A percentile compares a stretch with the other conserved stretches of the same genome.
These are phyloP conservation scores for Podospora sp. DNA, from an alignment of 495 filamentous ascomycete genomes.

Conservation along the genomic window DNA sequence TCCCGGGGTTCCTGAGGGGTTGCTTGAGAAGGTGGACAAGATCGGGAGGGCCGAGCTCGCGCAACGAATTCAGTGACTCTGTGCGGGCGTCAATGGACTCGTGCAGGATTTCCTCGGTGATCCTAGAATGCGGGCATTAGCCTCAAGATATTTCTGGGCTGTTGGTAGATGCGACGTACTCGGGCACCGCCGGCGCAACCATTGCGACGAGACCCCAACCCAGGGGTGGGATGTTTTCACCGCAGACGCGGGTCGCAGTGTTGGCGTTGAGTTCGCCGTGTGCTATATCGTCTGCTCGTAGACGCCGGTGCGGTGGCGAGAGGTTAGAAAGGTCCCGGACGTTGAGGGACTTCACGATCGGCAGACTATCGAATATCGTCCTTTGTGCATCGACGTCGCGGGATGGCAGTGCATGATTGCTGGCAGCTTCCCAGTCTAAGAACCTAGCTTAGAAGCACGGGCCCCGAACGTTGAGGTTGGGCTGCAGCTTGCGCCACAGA, in stretches of 20 bases:
- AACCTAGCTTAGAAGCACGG: constrained; percentile 10
- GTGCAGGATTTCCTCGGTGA: constrained; percentile 87
- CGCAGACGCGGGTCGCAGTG: neutral
- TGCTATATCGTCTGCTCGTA: neutral
- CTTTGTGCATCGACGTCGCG: constrained; percentile 6
- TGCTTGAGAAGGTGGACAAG: constrained; percentile 94
- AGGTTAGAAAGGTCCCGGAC: neutral
- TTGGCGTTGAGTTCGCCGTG: neutral
- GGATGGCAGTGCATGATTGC: constrained; percentile 1
- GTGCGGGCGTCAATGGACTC: constrained; percentile 88
- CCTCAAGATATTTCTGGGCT: neutral
- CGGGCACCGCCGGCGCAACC: constrained; percentile 87
- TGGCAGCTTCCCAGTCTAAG: constrained; percentile 10
- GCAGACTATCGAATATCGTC: neutral
- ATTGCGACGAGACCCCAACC: constrained; percentile 52
- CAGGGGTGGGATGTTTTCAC: constrained; percentile 10
- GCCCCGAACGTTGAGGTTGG: neutral
- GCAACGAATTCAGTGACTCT: constrained; percentile 77
- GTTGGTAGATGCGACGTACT: constrained; percentile 59
- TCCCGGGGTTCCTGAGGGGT: constrained; percentile 62
- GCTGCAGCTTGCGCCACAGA: constrained; percentile 5
- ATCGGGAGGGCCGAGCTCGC: constrained; percentile 94
- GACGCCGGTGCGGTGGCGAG: neutral
- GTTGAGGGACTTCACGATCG: neutral
- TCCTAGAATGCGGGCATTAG: constrained; percentile 54